Percentiles rank a stretch among this genome's conserved stretches.
These are phyloP conservation scores for Agaricus blazei DNA, from an alignment of 768 basidiomycete genomes.

Conservation along the genomic window DNA sequence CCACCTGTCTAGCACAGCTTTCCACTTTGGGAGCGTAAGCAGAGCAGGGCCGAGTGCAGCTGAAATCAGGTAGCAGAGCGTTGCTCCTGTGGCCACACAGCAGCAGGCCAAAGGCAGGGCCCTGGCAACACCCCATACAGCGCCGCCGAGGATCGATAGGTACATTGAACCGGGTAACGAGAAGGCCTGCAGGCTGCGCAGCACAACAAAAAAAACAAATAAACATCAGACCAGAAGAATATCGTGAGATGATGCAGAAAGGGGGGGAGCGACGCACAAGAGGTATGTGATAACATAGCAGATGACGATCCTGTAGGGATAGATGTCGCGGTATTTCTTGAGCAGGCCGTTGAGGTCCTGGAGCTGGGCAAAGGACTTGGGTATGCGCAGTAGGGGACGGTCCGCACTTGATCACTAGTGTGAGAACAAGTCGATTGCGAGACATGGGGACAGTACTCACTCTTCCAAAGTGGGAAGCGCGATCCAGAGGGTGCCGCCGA, in stretches of 20 bases:
- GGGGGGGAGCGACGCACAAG: constrained; percentile 53
- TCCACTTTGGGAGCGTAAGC: constrained; percentile 82
- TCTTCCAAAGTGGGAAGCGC: constrained; percentile 75
- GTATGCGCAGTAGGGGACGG: constrained; percentile 70
- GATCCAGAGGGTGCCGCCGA: constrained; percentile 76
- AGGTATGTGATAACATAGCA: constrained; percentile 89
- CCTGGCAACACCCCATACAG: constrained; percentile 85
- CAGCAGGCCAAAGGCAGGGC: constrained; percentile 89
- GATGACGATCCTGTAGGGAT: constrained; percentile 78
- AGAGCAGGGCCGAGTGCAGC: constrained; percentile 91
- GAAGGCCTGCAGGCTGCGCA: constrained; percentile 83
- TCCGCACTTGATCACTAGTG: constrained; percentile 49
- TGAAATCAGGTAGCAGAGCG: constrained; percentile 90
- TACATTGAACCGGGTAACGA: constrained; percentile 98
- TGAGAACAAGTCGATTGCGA: constrained; percentile 11
- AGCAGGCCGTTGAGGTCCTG: constrained; percentile 80
- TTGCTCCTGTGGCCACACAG: constrained; percentile 87
- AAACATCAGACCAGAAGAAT: background rate
- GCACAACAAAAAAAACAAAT: background rate
- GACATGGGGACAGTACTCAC: constrained; percentile 37
- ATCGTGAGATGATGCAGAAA: constrained; percentile 15
- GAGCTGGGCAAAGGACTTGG: constrained; percentile 83
- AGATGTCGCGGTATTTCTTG: constrained; percentile 89
- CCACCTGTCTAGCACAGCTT: constrained; percentile 79
- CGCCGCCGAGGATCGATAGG: constrained; percentile 92